Conservation (phyloP, 1,284 basidiomycete species). For the Sphagnurus paluster region DNA sequence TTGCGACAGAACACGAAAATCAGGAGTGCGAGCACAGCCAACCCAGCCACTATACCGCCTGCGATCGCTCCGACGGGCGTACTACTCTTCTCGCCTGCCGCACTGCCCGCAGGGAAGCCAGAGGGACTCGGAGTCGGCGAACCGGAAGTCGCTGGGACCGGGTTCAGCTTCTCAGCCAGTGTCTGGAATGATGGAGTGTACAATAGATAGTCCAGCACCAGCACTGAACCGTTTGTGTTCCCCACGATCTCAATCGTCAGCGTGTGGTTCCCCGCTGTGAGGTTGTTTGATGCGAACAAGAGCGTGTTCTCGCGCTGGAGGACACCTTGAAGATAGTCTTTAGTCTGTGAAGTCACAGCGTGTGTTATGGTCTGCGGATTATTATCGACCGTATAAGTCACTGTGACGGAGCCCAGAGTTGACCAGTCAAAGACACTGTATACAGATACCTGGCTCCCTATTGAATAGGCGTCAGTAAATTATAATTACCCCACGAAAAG, state of each 20-base stretch:
- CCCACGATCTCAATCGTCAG: conserved; percentile 9
- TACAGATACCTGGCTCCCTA: conserved; percentile 3
- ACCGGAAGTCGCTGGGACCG: neutral
- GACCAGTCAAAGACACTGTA: conserved; percentile 8
- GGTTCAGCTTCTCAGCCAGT: conserved; percentile 7
- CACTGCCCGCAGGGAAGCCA: neutral
- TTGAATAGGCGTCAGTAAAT: neutral
- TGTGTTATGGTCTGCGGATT: neutral
- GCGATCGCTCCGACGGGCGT: conserved; percentile 1
- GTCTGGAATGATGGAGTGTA: conserved; percentile 9
- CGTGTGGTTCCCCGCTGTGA: conserved; percentile 1
- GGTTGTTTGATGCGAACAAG: conserved; percentile 1
- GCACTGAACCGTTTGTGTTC: neutral
- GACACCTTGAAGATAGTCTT: neutral
- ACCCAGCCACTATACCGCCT: conserved; percentile 1
- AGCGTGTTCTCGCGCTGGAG: conserved; percentile 9
- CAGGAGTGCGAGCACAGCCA: neutral
- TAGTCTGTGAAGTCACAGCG: neutral
- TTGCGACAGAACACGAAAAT: conserved; percentile 4
- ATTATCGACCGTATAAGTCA: conserved; percentile 7
- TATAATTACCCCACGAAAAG: too few relatives aligned
- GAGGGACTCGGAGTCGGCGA: too few relatives aligned
- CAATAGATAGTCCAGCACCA: conserved; percentile 11
- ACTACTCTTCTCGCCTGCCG: too few relatives aligned
- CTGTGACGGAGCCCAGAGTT: conserved; percentile 2